Percentiles rank a stretch among this genome's conserved stretches.
Evolutionary conservation across 768 basidiomycete genomes (phyloP).

Genomic region (Collybia nuda): DNA sequence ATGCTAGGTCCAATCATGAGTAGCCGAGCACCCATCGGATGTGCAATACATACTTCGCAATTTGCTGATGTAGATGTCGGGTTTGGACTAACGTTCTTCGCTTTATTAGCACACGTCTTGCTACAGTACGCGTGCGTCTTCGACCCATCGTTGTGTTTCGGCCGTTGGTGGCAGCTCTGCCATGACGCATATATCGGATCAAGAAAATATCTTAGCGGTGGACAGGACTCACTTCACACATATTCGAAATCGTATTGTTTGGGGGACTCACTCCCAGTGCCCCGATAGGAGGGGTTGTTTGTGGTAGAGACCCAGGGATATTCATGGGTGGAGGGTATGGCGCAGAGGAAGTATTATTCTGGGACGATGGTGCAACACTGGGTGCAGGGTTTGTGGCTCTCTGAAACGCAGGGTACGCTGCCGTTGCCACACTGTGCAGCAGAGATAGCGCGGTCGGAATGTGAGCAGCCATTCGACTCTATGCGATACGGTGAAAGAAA

Average conservation of each 20-base stretch:
- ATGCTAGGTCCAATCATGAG: conserved; percentile 33
- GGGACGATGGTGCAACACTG: conserved; percentile 17
- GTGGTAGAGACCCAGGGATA: conserved; percentile 24
- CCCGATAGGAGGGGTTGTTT: conserved; percentile 19
- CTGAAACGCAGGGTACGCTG: conserved; percentile 24
- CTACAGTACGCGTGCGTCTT: conserved; percentile 60
- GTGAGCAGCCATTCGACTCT: conserved; percentile 36
- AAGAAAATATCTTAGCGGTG: conserved; percentile 3
- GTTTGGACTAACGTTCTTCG: conserved; percentile 23
- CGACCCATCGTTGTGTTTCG: conserved; percentile 55
- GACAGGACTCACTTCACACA: conserved; percentile 52
- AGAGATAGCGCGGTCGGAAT: conserved; percentile 47
- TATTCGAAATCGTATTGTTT: conserved; percentile 23
- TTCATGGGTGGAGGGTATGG: conserved; percentile 30
- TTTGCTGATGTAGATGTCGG: conserved; percentile 32
- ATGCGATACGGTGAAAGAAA: conserved; percentile 13
- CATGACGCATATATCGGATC: conserved; percentile 5
- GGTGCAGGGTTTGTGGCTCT: conserved; percentile 27
- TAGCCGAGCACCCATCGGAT: not conserved
- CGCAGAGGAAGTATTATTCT: conserved; percentile 16
- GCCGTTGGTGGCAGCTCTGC: conserved; percentile 55
- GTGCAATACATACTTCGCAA: conserved; percentile 45
- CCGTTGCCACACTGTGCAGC: conserved; percentile 32
- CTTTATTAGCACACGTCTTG: conserved; percentile 56
- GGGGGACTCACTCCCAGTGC: conserved; percentile 24